These are phyloP conservation scores for Debaryomycetaceae sp. DNA, from an alignment of 1,139 yeast genomes.

Conservation along the genomic window DNA sequence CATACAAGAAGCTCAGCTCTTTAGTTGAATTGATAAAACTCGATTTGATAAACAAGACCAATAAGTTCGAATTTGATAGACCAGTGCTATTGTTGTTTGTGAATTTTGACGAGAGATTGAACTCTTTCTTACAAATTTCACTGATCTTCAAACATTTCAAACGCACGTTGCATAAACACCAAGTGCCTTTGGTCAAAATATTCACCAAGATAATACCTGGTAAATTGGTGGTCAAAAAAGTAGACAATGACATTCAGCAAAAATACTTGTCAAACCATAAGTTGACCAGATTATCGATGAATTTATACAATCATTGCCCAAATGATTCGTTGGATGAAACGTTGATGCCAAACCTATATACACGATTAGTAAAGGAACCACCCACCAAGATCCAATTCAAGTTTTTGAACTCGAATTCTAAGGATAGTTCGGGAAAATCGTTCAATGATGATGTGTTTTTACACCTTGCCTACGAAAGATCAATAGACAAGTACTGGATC, in stretches of 20 bases:
- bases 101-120: conserved; percentile 42
- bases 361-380: conserved; percentile 45
- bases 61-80: conserved; percentile 39
- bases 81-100: conserved; percentile 48
- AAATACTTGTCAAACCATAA: conserved; percentile 48
- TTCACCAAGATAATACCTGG: conserved; percentile 60
- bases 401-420: conserved; percentile 24
- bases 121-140: conserved; percentile 47
- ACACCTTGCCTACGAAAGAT: conserved; percentile 82
- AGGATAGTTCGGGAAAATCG: conserved; percentile 14
- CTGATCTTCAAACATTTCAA: conserved; percentile 48
- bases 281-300: conserved; percentile 51
- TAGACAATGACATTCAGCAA: conserved; percentile 33
- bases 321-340: conserved; percentile 11
- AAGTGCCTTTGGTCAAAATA: conserved; percentile 41
- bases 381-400: conserved; percentile 52
- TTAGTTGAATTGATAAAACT: conserved; percentile 34
- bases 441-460: conserved; percentile 67
- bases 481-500: conserved; percentile 79
- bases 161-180: conserved; percentile 34
- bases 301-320: conserved; percentile 62
- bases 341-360: conserved; percentile 22
- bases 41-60: conserved; percentile 42
- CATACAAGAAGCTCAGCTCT: conserved; percentile 25
- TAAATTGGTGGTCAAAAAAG: conserved; percentile 39